Percentiles rank a stretch among this genome's conserved stretches.
Evolutionary conservation across 164 flowering plant genomes (phyloP).

Genomic region (Piper betle): DNA sequence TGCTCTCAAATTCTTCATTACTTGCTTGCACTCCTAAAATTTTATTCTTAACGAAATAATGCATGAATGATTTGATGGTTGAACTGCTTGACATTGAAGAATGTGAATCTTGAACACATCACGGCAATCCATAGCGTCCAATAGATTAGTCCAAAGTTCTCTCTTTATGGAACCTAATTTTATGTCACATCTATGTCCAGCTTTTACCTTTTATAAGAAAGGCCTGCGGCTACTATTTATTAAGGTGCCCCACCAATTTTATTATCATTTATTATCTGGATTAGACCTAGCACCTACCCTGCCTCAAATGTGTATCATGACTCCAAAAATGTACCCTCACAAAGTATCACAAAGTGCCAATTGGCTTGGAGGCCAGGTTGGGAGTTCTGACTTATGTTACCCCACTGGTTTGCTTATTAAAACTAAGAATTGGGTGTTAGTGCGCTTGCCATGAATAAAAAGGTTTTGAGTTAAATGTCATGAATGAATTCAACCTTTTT

Average conservation of each 20-base stretch:
- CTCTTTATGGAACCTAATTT: not conserved
- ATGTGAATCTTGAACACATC: not conserved
- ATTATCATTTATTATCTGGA: too few species aligned
- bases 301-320: too few species aligned
- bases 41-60: not conserved
- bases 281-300: too few species aligned
- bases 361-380: too few species aligned
- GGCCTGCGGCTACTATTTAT: not conserved
- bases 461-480: too few species aligned
- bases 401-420: too few species aligned
- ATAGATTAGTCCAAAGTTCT: conserved; percentile 1
- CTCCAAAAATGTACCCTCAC: too few species aligned
- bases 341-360: too few species aligned
- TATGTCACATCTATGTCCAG: conserved; percentile 3
- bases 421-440: too few species aligned
- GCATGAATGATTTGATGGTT: not conserved
- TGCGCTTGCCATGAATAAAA: too few species aligned
- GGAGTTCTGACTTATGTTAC: too few species aligned
- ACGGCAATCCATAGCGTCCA: not conserved
- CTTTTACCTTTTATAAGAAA: not conserved
- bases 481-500: too few species aligned
- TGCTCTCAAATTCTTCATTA: not conserved
- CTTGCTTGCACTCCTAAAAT: not conserved
- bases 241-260: not conserved
- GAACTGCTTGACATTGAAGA: not conserved